phyloP scores from a whole-genome alignment of 2,329 filamentous ascomycete species.

The Calonectria pseudoturangicola region DNA sequence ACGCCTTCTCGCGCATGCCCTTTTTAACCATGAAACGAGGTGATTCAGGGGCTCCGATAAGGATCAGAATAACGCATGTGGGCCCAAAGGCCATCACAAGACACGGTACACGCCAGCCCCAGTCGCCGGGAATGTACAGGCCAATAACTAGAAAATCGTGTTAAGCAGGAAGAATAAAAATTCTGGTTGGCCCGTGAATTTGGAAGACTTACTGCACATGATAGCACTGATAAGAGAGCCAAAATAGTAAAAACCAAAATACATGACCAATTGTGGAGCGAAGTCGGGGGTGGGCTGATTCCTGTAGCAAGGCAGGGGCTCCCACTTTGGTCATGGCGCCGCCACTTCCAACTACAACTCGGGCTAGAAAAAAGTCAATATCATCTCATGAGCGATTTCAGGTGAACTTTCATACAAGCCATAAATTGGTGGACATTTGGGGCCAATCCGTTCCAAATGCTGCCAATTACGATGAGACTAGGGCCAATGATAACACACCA shows the following conservation, averaged over 20 bases:
- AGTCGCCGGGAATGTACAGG: background rate
- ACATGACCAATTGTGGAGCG: conserved; percentile 42
- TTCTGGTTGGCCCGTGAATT: background rate
- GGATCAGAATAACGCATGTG: background rate
- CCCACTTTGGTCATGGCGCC: conserved; percentile 42
- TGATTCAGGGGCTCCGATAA: conserved; percentile 72
- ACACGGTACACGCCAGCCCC: background rate
- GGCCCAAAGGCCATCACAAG: background rate
- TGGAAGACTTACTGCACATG: background rate
- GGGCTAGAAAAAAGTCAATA: conserved; percentile 29
- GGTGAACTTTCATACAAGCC: background rate
- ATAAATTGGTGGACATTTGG: conserved; percentile 33
- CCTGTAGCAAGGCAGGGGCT: conserved; percentile 42
- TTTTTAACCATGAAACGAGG: conserved; percentile 78
- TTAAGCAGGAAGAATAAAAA: background rate
- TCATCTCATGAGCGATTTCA: background rate
- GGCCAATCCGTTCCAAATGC: conserved; percentile 41
- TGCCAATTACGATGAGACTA: conserved; percentile 35
- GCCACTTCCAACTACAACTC: conserved; percentile 41
- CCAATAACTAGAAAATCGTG: background rate
- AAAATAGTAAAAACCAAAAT: conserved; percentile 45
- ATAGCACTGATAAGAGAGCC: conserved; percentile 22
- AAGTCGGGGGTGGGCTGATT: conserved; percentile 43
- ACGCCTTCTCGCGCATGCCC: conserved; percentile 76
- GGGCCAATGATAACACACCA: conserved; percentile 42